A percentile compares a stretch with the other conserved stretches of the same genome.
Conservation (phyloP, 768 basidiomycete species). For the Tephrocybe sp. region DNA sequence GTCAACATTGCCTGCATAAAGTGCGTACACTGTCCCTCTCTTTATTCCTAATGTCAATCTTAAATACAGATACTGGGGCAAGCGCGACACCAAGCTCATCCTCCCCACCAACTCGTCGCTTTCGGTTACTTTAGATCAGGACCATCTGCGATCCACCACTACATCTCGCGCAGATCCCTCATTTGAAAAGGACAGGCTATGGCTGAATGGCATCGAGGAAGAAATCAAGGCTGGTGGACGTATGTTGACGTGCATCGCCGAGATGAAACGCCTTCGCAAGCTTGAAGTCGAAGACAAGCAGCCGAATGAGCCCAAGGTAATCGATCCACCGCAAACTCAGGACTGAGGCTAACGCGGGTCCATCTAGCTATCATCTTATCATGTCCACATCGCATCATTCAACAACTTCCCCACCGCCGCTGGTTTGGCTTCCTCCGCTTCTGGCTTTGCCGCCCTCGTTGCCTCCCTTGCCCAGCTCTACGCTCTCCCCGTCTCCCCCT, state of each 20-base stretch:
- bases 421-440: constrained; percentile 95
- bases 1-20: constrained; percentile 99
- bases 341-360: constrained; percentile 7
- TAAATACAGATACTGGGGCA: constrained; percentile 91
- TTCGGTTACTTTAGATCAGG: constrained; percentile 96
- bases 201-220: constrained; percentile 94
- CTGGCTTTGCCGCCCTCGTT: constrained; percentile 94
- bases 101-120: constrained; percentile 97
- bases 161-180: constrained; percentile 81
- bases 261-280: constrained; percentile 78
- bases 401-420: constrained; percentile 99
- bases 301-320: constrained; percentile 62
- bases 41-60: constrained; percentile 5
- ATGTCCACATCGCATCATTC: constrained; percentile 87
- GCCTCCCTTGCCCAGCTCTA: constrained; percentile 88
- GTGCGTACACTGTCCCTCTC: constrained; percentile 39
- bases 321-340: constrained; percentile 8
- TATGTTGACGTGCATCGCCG: constrained; percentile 79
- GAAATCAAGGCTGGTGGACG: constrained; percentile 81
- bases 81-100: constrained; percentile 92
- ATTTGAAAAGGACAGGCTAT: constrained; percentile 77
- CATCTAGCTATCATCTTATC: constrained; percentile 60
- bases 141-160: constrained; percentile 92
- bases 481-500: constrained; percentile 70
- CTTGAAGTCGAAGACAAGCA: constrained; percentile 69